Base-by-base conservation (phyloP, 768 basidiomycete species). In the Auricularia heimuer region DNA sequence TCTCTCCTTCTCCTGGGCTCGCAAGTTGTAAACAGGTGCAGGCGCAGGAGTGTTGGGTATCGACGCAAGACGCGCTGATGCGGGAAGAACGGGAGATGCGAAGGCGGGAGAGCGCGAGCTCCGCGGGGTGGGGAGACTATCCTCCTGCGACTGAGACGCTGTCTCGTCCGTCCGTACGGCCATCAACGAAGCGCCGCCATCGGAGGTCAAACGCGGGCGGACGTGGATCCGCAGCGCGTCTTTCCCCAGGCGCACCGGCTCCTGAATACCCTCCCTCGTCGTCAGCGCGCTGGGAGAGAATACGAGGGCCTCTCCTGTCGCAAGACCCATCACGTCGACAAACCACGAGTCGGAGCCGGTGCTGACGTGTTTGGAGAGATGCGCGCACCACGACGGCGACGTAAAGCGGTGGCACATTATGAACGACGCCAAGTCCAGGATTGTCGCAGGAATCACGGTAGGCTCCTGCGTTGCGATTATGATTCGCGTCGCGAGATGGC, bases 381-480 rank as follows among this genome's bases (percentile, higher is more conserved):
- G 87, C 0, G 84, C 79, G 84, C 87, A 88, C 89, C 89, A 90
- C 2, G 85, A 79, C 0, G 86, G 86, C 0, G 89, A 90, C 0
- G 88, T 88, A 71, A 90, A 90, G 1, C 89, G 78, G 67, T 90
- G 89, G 2, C 89, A 68, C 18, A 90, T 81, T 0, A 83, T 74
- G 0, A 89, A 75, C 1, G 82, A 82, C 63, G 87, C 89, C 1
- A 90, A 76, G 65, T 88, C 88, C 1, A 90, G 75, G 1, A 90
- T 73, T 0, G 85, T 83, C 0, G 87, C 79, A 3, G 88, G 88
- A 1, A 90, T 82, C 3, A 89, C 84, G 0, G 87, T 90, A 0
- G 89, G 89, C 66, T 90, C 89, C 79, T 90, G 89, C 0, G 89
- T 90, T 69, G 85, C 86, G 65, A 90, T 86, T 24, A 90, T 78